phyloP scores from a whole-genome alignment of 202 grass and related monocot species.

The Setaria italica region DNA sequence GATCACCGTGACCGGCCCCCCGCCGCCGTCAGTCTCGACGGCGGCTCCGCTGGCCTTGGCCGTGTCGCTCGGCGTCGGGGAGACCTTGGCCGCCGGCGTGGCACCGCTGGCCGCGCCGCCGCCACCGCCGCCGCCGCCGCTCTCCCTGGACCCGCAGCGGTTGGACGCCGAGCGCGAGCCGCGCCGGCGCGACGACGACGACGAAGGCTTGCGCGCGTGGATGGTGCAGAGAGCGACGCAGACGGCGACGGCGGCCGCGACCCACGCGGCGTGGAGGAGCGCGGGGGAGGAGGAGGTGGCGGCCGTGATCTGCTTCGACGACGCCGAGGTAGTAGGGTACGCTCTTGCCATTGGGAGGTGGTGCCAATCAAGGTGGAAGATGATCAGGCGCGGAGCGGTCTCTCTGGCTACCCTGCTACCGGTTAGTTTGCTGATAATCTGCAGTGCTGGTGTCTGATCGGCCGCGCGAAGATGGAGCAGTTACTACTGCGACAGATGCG shows the following conservation, averaged over 20 bases:
- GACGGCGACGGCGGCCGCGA: constrained; percentile 48
- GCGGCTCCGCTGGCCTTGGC: background rate
- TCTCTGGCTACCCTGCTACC: background rate
- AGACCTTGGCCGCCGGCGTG: constrained; percentile 31
- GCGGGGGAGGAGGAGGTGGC: background rate
- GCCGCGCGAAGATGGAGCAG: background rate
- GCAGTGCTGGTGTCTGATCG: background rate
- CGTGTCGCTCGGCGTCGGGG: constrained; percentile 34
- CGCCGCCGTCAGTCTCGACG: background rate
- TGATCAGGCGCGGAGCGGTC: background rate
- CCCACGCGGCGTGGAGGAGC: constrained; percentile 45
- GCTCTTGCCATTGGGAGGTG: constrained; percentile 32
- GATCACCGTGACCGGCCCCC: constrained; percentile 26
- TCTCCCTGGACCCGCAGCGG: constrained; percentile 12
- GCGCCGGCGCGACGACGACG: constrained; percentile 2
- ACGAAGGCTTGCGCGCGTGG: constrained; percentile 43
- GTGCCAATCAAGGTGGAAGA: too few relatives aligned
- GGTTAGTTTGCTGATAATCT: background rate
- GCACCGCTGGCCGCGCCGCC: background rate
- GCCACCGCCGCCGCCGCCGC: background rate
- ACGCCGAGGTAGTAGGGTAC: background rate
- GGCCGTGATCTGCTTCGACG: background rate
- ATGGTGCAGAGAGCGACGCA: constrained; percentile 56
- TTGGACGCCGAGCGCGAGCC: background rate
- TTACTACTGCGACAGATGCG: background rate